Conservation (phyloP, 768 basidiomycete genomes). For the Russula olivacea region DNA sequence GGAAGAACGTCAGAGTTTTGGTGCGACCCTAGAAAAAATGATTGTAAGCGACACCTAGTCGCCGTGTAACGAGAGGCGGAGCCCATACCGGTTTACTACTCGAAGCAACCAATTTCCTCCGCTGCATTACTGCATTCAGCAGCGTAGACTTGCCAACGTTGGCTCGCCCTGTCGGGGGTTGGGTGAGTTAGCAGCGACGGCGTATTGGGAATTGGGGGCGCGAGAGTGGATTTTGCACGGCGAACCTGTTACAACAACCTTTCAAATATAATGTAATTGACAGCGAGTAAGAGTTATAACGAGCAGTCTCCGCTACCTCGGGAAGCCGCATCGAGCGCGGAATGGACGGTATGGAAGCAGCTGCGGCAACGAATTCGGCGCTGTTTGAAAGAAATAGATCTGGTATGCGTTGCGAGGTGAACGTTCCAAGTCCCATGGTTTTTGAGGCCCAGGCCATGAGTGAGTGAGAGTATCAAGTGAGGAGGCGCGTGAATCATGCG, state of each 20-base stretch:
- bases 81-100: conserved; percentile 65
- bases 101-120: conserved; percentile 50
- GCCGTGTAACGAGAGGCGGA: not conserved
- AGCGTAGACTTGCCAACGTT: conserved; percentile 75
- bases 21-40: conserved; percentile 56
- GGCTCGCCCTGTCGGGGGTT: conserved; percentile 50
- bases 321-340: conserved; percentile 24
- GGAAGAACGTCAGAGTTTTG: conserved; percentile 63
- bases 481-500: too few relatives aligned
- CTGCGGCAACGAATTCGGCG: conserved; percentile 26
- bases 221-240: not conserved
- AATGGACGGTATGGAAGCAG: conserved; percentile 15
- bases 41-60: not conserved
- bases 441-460: not conserved
- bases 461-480: not conserved
- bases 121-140: conserved; percentile 60
- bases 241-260: conserved; percentile 26
- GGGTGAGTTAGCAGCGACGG: not conserved
- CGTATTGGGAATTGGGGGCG: not conserved
- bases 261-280: not conserved
- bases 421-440: not conserved
- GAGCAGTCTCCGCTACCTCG: conserved; percentile 19
- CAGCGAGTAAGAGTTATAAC: not conserved
- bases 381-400: conserved; percentile 5
- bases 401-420: not conserved